These are phyloP conservation scores for Plasmodium yoelii DNA, from an alignment of 169 alveolate genomes.

Conservation along the genomic window DNA sequence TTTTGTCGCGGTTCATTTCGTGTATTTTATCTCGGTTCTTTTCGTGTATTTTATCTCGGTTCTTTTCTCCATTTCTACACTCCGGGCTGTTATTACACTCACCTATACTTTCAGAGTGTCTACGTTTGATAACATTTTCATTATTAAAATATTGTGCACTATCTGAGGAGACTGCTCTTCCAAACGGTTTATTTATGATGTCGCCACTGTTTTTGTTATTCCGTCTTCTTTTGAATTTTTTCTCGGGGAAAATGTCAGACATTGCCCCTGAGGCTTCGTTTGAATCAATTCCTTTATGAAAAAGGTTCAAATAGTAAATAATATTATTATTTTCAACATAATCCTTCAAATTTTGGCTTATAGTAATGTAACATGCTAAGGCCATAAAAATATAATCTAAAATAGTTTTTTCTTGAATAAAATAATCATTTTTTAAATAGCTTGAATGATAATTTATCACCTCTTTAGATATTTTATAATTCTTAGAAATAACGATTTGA, in stretches of 20 bases:
- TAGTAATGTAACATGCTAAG: slow-evolving; percentile 55
- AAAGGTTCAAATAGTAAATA: slow-evolving; percentile 17
- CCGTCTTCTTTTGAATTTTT: slow-evolving; percentile 2
- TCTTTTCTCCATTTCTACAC: neutral
- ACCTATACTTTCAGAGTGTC: slow-evolving; percentile 28
- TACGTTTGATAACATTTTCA: slow-evolving; percentile 8
- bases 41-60: slow-evolving; percentile 58
- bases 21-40: no score
- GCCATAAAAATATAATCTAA: slow-evolving; percentile 64
- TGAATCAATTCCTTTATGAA: slow-evolving; percentile 9
- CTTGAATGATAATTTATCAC: slow-evolving; percentile 16
- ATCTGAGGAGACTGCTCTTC: neutral
- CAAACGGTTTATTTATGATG: neutral
- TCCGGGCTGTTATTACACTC: neutral
- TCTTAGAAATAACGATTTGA: slow-evolving; percentile 19
- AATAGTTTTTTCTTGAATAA: slow-evolving; percentile 61
- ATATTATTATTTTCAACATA: slow-evolving; percentile 38
- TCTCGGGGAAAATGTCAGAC: neutral
- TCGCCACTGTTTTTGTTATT: neutral
- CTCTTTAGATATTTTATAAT: neutral
- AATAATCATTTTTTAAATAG: slow-evolving; percentile 46
- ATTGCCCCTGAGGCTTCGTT: neutral
- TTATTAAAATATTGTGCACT: neutral
- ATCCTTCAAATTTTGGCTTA: slow-evolving; percentile 45
- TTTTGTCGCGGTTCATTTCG: no score